These are phyloP conservation scores for Thamnidium elegans DNA, from an alignment of 192 early-diverging fungal genomes.

Conservation along the genomic window DNA sequence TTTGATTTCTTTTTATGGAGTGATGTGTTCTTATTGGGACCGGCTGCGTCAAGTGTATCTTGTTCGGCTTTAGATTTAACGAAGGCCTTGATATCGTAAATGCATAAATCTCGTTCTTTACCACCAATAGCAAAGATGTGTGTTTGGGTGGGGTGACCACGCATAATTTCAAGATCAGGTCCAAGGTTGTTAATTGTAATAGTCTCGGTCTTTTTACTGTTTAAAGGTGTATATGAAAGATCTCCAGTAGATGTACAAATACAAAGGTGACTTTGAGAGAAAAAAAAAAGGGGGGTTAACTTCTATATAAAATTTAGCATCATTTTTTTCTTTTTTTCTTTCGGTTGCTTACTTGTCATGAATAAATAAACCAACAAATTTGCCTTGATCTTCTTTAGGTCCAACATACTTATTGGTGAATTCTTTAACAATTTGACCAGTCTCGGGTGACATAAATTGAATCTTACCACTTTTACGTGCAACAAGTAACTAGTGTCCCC, in stretches of 20 bases:
- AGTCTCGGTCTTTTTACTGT: constrained; percentile 13
- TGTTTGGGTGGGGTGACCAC: constrained; percentile 58
- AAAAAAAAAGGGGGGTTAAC: too few relatives aligned
- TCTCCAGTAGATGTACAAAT: constrained; percentile 15
- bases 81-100: constrained; percentile 63
- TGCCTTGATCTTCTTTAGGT: constrained; percentile 35
- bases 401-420: constrained; percentile 35
- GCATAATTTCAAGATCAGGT: constrained; percentile 62
- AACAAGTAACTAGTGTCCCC: constrained; percentile 43
- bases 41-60: not conserved
- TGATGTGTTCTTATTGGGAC: constrained; percentile 20
- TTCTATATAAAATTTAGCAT: too few relatives aligned
- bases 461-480: constrained; percentile 54
- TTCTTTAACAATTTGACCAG: constrained; percentile 30
- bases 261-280: constrained; percentile 10
- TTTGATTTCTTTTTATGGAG: constrained; percentile 23
- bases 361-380: constrained; percentile 50
- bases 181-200: constrained; percentile 26
- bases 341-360: constrained; percentile 43
- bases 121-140: constrained; percentile 81
- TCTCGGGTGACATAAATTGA: constrained; percentile 43
- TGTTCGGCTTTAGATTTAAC: constrained; percentile 13
- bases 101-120: constrained; percentile 76
- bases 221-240: constrained; percentile 20
- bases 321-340: not conserved